phyloP scores from a whole-genome alignment of 345 rosid species.

The Pseudoturritis turrita region DNA sequence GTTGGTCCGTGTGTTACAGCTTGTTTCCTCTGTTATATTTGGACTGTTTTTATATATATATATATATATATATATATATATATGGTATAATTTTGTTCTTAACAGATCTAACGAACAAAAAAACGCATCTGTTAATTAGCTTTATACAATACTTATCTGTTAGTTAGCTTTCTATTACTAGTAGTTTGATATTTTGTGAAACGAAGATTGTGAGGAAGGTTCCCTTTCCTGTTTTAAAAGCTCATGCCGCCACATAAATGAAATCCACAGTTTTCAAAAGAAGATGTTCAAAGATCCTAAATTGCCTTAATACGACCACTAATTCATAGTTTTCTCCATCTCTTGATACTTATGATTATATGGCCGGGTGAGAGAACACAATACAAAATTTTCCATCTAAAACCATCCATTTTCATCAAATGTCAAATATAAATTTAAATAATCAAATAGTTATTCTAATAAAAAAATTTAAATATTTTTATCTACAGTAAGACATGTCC shows the following conservation, averaged over 20 bases:
- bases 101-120: not conserved
- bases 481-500: not conserved
- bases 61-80: no score
- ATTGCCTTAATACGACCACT: not conserved
- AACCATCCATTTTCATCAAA: not conserved
- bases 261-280: not conserved
- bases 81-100: no score
- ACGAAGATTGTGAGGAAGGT: not conserved
- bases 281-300: conserved; percentile 7
- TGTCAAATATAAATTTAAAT: not conserved
- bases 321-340: not conserved
- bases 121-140: not conserved
- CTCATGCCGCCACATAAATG: conserved; percentile 25
- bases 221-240: not conserved
- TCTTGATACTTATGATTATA: not conserved
- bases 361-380: not conserved
- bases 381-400: not conserved
- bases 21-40: not conserved
- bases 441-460: no score
- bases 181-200: not conserved
- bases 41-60: not conserved
- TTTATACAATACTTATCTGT: not conserved
- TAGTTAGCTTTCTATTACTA: not conserved
- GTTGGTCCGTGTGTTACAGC: not conserved
- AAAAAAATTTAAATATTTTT: no score